A percentile compares a stretch with the other conserved stretches of the same genome.
Conservation (phyloP, 768 basidiomycete species). For the Hygrophoropsis aurantiaca region DNA sequence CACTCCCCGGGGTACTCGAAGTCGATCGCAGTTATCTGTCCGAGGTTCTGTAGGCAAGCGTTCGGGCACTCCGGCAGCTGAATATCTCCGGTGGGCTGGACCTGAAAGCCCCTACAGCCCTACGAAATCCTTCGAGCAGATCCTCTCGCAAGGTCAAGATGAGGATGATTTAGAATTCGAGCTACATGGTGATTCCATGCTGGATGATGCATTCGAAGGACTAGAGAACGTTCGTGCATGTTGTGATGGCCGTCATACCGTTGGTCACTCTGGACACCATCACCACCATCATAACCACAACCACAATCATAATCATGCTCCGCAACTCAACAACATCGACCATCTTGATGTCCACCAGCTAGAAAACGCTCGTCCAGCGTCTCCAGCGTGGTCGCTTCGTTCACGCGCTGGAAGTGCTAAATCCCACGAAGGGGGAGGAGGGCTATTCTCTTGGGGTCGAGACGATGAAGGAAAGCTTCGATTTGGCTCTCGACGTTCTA, state of each 20-base stretch:
- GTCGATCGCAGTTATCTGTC: conserved; percentile 73
- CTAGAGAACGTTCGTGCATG: conserved; percentile 94
- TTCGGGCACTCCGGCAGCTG: conserved; percentile 86
- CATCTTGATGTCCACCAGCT: conserved; percentile 50
- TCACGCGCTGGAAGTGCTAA: conserved; percentile 74
- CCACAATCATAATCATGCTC: conserved; percentile 39
- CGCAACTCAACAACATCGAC: too few species aligned
- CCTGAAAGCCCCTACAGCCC: conserved; percentile 81
- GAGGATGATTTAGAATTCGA: conserved; percentile 80
- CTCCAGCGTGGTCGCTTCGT: conserved; percentile 85
- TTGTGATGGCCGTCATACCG: conserved; percentile 85
- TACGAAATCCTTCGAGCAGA: conserved; percentile 63
- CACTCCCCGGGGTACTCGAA: conserved; percentile 75
- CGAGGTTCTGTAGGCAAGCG: conserved; percentile 80
- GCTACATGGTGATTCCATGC: conserved; percentile 69
- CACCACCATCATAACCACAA: conserved; percentile 64
- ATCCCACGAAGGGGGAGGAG: conserved; percentile 64
- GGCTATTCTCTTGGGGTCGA: conserved; percentile 69
- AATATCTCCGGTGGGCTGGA: conserved; percentile 80
- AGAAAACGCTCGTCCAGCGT: conserved; percentile 61
- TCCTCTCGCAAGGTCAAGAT: conserved; percentile 37
- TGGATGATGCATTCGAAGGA: conserved; percentile 85
- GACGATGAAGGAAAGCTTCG: conserved; percentile 65
- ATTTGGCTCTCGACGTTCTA: conserved; percentile 72
- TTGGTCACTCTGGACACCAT: conserved; percentile 58